Conservation (phyloP, 495 filamentous ascomycete species). For the Massariosphaeria phaeospora region DNA sequence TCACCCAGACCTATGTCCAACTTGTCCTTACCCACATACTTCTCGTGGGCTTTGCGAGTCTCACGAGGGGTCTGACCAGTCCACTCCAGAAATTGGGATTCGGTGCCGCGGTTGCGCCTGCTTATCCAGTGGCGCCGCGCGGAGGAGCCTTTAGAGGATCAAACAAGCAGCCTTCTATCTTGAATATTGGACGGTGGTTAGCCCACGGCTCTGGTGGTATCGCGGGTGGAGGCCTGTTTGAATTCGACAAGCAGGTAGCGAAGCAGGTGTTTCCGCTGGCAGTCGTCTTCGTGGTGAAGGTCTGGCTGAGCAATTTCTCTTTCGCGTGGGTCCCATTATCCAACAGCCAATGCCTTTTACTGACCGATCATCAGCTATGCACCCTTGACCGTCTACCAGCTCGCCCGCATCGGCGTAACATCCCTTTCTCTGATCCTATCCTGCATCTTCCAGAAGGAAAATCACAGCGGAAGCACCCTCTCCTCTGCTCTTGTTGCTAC, state of each 20-base stretch:
- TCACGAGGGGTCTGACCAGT: slow-evolving; percentile 40
- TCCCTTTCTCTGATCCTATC: slow-evolving; percentile 46
- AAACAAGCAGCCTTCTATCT: slow-evolving; percentile 19
- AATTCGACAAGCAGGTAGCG: slow-evolving; percentile 44
- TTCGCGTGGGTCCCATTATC: slow-evolving; percentile 42
- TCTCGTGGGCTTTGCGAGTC: slow-evolving; percentile 39
- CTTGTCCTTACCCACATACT: slow-evolving; percentile 48
- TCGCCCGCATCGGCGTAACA: slow-evolving; percentile 46
- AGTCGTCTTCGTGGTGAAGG: slow-evolving; percentile 45
- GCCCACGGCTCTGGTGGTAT: slow-evolving; percentile 45
- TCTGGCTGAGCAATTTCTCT: slow-evolving; percentile 49
- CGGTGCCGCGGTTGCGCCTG: slow-evolving; percentile 41
- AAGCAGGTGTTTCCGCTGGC: slow-evolving; percentile 45
- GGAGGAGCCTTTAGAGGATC: slow-evolving; percentile 15
- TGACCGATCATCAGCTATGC: slow-evolving; percentile 41
- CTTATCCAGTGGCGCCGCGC: slow-evolving; percentile 31
- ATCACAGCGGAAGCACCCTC: slow-evolving; percentile 46
- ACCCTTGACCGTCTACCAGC: slow-evolving; percentile 47
- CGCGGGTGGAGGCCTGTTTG: slow-evolving; percentile 49
- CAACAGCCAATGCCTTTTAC: background rate
- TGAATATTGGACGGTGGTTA: slow-evolving; percentile 29
- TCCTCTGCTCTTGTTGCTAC: slow-evolving; percentile 49
- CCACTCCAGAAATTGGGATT: slow-evolving; percentile 41
- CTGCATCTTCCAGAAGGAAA: slow-evolving; percentile 40
- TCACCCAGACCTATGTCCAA: slow-evolving; percentile 48